Percentiles rank a stretch among this genome's conserved stretches.
Evolutionary conservation across 768 basidiomycete species (phyloP).

Genomic region (Trametes meyenii): DNA sequence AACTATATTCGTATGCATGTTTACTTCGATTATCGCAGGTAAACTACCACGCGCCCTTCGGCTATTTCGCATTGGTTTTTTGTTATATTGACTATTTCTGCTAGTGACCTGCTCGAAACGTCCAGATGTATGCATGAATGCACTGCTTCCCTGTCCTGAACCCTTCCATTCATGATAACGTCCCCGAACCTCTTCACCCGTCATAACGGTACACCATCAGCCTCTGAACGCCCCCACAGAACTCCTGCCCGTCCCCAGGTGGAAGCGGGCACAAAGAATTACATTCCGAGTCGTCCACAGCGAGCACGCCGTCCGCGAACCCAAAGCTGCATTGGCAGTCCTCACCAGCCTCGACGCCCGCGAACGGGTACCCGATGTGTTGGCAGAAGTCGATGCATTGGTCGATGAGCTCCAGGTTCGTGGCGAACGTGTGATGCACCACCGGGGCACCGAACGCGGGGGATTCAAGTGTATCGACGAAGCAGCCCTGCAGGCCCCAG

Average conservation of each 20-base stretch:
- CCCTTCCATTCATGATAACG: neutral
- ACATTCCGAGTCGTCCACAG: constrained; percentile 13
- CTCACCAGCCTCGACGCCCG: constrained; percentile 20
- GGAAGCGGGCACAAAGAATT: constrained; percentile 21
- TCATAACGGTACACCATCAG: constrained; percentile 10
- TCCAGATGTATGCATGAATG: too few species aligned
- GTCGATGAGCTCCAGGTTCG: constrained; percentile 19
- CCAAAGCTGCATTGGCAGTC: constrained; percentile 23
- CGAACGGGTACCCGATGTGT: constrained; percentile 15
- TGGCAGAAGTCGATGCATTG: constrained; percentile 18
- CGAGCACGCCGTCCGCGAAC: constrained; percentile 2
- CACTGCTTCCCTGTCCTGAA: too few species aligned
- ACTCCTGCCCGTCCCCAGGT: constrained; percentile 11
- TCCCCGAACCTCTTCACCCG: neutral
- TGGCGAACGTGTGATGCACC: constrained; percentile 6
- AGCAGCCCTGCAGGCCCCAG: constrained; percentile 17
- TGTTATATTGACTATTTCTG: too few species aligned
- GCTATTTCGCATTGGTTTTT: too few species aligned
- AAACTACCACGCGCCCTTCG: too few species aligned
- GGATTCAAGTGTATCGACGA: constrained; percentile 16
- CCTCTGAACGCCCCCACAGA: constrained; percentile 15
- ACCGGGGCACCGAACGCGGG: constrained; percentile 14
- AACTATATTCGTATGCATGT: too few species aligned
- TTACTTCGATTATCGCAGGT: too few species aligned
- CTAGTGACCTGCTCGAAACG: too few species aligned